Evolutionary conservation across 257 asterid genomes (phyloP).

Genomic region (Ligustrum vulgare): DNA sequence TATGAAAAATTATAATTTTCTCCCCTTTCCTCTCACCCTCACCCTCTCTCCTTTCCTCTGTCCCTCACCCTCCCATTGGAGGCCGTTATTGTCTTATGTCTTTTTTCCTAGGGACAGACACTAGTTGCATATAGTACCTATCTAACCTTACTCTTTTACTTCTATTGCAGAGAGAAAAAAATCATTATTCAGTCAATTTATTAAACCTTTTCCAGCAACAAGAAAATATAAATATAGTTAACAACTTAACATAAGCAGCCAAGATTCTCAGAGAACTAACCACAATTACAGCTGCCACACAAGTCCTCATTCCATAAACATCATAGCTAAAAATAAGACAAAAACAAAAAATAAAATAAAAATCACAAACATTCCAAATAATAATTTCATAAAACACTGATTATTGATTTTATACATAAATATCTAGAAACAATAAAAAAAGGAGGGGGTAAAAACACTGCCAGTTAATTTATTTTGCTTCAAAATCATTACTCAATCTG

Average conservation of each 20-base stretch:
- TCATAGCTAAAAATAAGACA: constrained; percentile 51
- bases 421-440: too few species aligned
- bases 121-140: background rate
- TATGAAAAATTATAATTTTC: background rate
- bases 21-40: background rate
- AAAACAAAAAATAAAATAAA: constrained; percentile 14
- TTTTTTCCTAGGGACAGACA: background rate
- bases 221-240: background rate
- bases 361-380: background rate
- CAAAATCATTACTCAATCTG: background rate
- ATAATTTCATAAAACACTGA: background rate
- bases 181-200: background rate
- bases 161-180: background rate
- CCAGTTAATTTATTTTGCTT: too few species aligned
- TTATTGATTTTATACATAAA: too few species aligned
- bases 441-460: background rate
- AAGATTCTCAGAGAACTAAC: constrained; percentile 36
- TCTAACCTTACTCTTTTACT: background rate
- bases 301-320: constrained; percentile 69
- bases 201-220: background rate
- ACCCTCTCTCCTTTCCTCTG: background rate
- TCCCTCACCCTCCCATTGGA: background rate
- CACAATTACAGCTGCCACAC: constrained; percentile 80
- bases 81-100: background rate
- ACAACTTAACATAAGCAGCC: background rate